Percentiles rank a stretch among this genome's conserved stretches.
These are phyloP conservation scores for Heritiera fomes DNA, from an alignment of 345 rosid genomes.

Conservation along the genomic window DNA sequence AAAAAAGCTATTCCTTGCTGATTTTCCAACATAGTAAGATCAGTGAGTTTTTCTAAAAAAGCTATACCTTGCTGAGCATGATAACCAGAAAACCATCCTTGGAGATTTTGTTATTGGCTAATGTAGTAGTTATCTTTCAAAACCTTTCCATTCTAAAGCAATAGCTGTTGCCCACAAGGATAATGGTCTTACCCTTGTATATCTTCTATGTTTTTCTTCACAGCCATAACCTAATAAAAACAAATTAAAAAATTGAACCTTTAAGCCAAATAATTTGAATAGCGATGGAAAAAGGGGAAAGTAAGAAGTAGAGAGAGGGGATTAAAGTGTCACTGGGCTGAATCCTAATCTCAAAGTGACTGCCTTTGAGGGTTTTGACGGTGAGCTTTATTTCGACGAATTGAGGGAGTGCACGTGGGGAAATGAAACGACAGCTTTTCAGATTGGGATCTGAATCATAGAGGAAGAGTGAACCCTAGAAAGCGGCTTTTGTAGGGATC, in stretches of 20 bases:
- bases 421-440: slow-evolving; percentile 10
- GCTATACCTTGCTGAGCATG: slow-evolving; percentile 92
- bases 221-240: slow-evolving; percentile 70
- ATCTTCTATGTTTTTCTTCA: slow-evolving; percentile 96
- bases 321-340: slow-evolving; percentile 84
- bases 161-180: slow-evolving; percentile 91
- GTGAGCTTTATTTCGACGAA: slow-evolving; percentile 79
- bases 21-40: not conserved
- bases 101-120: slow-evolving; percentile 72
- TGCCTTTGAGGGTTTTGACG: slow-evolving; percentile 96
- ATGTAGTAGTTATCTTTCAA: slow-evolving; percentile 88
- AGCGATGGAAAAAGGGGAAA: not conserved
- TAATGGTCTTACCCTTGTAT: slow-evolving; percentile 89
- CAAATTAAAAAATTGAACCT: not conserved
- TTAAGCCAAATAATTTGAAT: slow-evolving; percentile 3
- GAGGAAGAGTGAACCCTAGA: not conserved
- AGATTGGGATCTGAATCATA: slow-evolving; percentile 1
- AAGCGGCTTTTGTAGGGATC: slow-evolving; percentile 3
- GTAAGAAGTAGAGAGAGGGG: not conserved
- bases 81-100: slow-evolving; percentile 98
- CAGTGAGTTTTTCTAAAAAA: not conserved
- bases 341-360: slow-evolving; percentile 93
- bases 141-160: slow-evolving; percentile 96
- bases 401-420: not conserved
- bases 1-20: too few relatives aligned